Percentiles rank a stretch among this genome's conserved stretches.
Evolutionary conservation across 176 grass and related monocot genomes (phyloP).

Genomic region (Triticum aestivum): IWGSC_CS_RefSeq_v2.1 NC_057806.1:343473781-343474280

Average conservation of each 20-base stretch:
- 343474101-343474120: slow-evolving; percentile 61
- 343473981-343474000: neutral
- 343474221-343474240: slow-evolving; percentile 3
- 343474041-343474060: neutral
- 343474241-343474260: neutral
- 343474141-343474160: slow-evolving; percentile 75
- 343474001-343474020: neutral
- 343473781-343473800: neutral
- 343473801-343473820: neutral
- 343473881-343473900: neutral
- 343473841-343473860: neutral
- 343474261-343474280: neutral
- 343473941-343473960: neutral
- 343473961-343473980: neutral
- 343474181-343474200: slow-evolving; percentile 94
- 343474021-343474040: neutral
- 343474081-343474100: slow-evolving; percentile 37
- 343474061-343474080: neutral
- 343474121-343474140: slow-evolving; percentile 52
- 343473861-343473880: neutral
- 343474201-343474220: slow-evolving; percentile 78
- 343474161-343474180: slow-evolving; percentile 57
- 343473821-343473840: neutral
- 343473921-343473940: neutral
- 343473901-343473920: neutral